Base-by-base conservation (phyloP, 805 yeast species). In the Schwanniomyces vanrijiae region DNA sequence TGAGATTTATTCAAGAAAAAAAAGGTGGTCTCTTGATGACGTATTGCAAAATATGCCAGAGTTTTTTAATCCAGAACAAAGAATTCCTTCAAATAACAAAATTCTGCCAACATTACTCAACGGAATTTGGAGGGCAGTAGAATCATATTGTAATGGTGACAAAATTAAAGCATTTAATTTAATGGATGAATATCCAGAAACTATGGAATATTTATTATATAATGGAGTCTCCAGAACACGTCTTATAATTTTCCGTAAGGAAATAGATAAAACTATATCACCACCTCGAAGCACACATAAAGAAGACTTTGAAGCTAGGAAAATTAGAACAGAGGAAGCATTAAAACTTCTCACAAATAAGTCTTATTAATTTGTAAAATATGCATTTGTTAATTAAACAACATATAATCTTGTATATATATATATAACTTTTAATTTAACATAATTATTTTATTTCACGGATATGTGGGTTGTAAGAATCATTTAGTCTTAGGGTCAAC, bases 141-240 rank as follows among this genome's bases (percentile, higher is more conserved):
- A 54, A 39, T 16, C 46, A 18, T 50, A 53, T 37, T 56, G 60
- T 28, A 47, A 51, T 11, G 55, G 51, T 6, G 56, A 59, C 42
- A 46, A 51, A 21, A 41, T 20, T 5, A 44, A 52, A 22, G 66
- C 68, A 14, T 69, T 61, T 43, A 44, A 48, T 21, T 51, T 69
- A 42, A 64, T 64, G 62, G 70, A 69, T 42, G 52, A 61, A 35
- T 71, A 51, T 45, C 75, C 75, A 7, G 59, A 57, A 24, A 59
- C 71, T 5, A 55, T 70, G 33, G 71, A 66, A 49, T 65, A 53
- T 40, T 52, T 69, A 38, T 43, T 62, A 26, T 53, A 52, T 44
- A 58, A 55, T 37, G 55, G 53, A 13, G 50, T 50, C 8, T 54
- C 60, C 14, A 51, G 60, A 40, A 46, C 49, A 4, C 55, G 63